A percentile compares a stretch with the other conserved stretches of the same genome.
phyloP scores from a whole-genome alignment of 306 rosid species.

The Cicer arietinum region DNA sequence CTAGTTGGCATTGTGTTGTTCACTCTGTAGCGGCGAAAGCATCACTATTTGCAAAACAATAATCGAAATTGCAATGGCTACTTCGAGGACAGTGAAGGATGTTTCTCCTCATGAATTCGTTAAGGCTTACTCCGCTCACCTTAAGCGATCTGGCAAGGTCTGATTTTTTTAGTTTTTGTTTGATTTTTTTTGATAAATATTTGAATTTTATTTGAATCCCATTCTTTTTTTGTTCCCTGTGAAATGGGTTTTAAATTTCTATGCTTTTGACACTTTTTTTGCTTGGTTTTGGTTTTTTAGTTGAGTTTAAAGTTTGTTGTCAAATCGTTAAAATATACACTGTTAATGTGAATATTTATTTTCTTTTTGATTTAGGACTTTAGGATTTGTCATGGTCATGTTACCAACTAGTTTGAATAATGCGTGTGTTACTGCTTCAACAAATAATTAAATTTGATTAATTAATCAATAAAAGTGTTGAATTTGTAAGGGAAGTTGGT shows the following conservation, averaged over 20 bases:
- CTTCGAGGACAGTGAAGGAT: slow-evolving; percentile 44
- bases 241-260: background rate
- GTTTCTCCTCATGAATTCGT: slow-evolving; percentile 51
- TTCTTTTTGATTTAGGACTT: slow-evolving; percentile 3
- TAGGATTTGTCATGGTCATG: background rate
- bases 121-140: slow-evolving; percentile 47
- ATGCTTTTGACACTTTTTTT: background rate
- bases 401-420: background rate
- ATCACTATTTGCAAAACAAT: background rate
- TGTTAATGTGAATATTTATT: background rate
- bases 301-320: background rate
- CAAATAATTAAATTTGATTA: background rate
- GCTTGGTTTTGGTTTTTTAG: background rate
- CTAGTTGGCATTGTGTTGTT: background rate
- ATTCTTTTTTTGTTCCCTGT: background rate
- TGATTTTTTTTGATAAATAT: background rate
- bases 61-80: slow-evolving; percentile 35
- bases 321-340: background rate
- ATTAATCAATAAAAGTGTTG: background rate
- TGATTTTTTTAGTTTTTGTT: background rate
- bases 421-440: background rate
- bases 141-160: slow-evolving; percentile 51
- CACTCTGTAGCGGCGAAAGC: slow-evolving; percentile 23
- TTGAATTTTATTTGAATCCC: slow-evolving; percentile 13
- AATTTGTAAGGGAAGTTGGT: background rate